These are phyloP conservation scores for Podila verticillata DNA, from an alignment of 192 early-diverging fungal genomes.

Conservation along the genomic window DNA sequence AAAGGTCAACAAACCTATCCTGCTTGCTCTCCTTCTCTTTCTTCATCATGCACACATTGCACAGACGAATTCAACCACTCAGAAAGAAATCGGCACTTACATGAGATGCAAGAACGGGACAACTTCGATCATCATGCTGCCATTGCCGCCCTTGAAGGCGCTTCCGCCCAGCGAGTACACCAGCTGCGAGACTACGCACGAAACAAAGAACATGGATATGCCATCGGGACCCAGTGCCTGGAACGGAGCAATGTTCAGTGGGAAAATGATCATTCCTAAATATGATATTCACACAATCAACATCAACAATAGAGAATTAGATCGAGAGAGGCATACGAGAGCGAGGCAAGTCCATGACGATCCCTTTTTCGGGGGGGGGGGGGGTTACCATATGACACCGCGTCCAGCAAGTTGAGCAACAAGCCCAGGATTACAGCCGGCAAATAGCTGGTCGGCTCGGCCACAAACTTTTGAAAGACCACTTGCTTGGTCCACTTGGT, in stretches of 20 bases:
- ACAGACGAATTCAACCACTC: neutral
- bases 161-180: constrained; percentile 84
- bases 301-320: too few species aligned
- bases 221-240: constrained; percentile 81
- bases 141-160: constrained; percentile 90
- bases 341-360: too few species aligned
- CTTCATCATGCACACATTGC: neutral
- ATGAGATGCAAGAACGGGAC: constrained; percentile 93
- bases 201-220: constrained; percentile 95
- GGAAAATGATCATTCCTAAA: constrained; percentile 90
- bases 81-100: constrained; percentile 17
- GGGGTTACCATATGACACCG: constrained; percentile 78
- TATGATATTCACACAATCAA: neutral
- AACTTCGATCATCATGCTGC: constrained; percentile 88
- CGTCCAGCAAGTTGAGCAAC: constrained; percentile 93
- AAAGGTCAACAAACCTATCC: too few species aligned
- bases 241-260: constrained; percentile 76
- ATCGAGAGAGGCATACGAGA: too few species aligned
- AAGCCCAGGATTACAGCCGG: constrained; percentile 93
- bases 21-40: too few species aligned
- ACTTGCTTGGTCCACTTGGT: constrained; percentile 36
- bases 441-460: constrained; percentile 71
- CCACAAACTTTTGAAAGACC: constrained; percentile 29
- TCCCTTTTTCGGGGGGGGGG: neutral
- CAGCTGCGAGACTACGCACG: constrained; percentile 71